Evolutionary conservation across 768 basidiomycete genomes (phyloP).

Genomic region (Tylopilus vinaceipallidus): DNA sequence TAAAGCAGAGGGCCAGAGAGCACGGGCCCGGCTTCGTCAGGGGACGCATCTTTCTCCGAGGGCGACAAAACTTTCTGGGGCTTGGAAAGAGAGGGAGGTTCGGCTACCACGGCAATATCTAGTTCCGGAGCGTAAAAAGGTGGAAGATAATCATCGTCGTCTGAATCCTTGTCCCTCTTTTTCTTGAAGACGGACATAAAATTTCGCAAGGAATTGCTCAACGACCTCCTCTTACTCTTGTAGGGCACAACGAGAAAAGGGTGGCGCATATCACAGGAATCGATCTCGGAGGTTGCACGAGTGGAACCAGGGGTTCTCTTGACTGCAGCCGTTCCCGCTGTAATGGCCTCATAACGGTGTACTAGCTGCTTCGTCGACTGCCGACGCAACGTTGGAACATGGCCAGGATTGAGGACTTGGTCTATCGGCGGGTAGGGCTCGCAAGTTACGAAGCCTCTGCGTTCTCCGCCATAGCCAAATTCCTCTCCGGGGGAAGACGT

Average conservation of each 20-base stretch:
- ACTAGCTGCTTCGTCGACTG: conserved; percentile 53
- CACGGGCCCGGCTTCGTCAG: neutral
- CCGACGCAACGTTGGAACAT: conserved; percentile 22
- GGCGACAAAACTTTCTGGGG: conserved; percentile 1
- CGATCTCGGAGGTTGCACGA: conserved; percentile 15
- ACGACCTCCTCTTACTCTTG: conserved; percentile 47
- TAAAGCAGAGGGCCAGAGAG: conserved; percentile 42
- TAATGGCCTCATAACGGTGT: conserved; percentile 50
- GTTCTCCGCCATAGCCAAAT: neutral
- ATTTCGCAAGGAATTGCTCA: conserved; percentile 64
- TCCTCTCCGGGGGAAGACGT: neutral
- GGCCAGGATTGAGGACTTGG: neutral
- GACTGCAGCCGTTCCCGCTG: conserved; percentile 10
- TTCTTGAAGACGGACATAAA: conserved; percentile 63
- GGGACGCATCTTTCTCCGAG: conserved; percentile 1
- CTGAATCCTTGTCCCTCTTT: conserved; percentile 30
- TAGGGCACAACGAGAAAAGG: conserved; percentile 22
- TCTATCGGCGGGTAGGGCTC: conserved; percentile 3
- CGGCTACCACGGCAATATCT: neutral
- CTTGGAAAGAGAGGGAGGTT: neutral
- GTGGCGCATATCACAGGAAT: conserved; percentile 12
- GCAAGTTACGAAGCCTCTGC: neutral
- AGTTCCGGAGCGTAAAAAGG: conserved; percentile 9
- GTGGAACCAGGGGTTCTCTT: conserved; percentile 7
- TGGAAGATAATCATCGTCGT: conserved; percentile 21